Conservation (phyloP, 108 stramenopile species). For the Nitzschia putrida region DNA sequence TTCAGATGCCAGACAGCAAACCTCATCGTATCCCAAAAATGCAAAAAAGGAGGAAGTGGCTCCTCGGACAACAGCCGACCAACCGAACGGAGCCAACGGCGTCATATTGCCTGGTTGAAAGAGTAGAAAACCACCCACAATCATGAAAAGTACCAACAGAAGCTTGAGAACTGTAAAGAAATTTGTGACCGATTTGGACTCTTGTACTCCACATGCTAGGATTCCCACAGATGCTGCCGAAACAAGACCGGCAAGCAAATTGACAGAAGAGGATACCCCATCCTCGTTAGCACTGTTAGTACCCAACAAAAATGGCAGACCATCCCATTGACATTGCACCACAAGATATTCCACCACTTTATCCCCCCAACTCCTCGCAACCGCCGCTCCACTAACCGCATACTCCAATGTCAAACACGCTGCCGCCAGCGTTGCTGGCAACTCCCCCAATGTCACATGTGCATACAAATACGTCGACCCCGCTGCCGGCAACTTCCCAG, state of each 20-base stretch:
- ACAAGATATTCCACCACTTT: slow-evolving; percentile 77
- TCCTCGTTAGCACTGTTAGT: slow-evolving; percentile 24
- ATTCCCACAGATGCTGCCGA: slow-evolving; percentile 51
- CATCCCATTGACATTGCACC: slow-evolving; percentile 18
- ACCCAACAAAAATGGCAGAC: neutral
- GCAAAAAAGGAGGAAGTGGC: slow-evolving; percentile 85
- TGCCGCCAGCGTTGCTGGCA: slow-evolving; percentile 79
- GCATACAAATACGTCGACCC: slow-evolving; percentile 74
- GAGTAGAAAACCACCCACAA: slow-evolving; percentile 60
- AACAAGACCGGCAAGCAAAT: slow-evolving; percentile 66
- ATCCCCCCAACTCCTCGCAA: slow-evolving; percentile 92
- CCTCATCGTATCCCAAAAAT: slow-evolving; percentile 91
- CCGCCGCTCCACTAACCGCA: slow-evolving; percentile 77
- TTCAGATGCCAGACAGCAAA: slow-evolving; percentile 84
- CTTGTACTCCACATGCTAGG: slow-evolving; percentile 75
- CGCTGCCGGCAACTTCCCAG: slow-evolving; percentile 70
- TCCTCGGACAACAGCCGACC: slow-evolving; percentile 70
- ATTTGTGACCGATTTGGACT: slow-evolving; percentile 76
- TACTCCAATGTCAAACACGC: slow-evolving; percentile 87
- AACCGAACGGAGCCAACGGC: slow-evolving; percentile 62
- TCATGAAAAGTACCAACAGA: slow-evolving; percentile 80
- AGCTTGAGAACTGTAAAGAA: slow-evolving; percentile 83
- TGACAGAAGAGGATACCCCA: too few species aligned
- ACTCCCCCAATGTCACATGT: slow-evolving; percentile 78
- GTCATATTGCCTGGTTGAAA: slow-evolving; percentile 24